phyloP scores from a whole-genome alignment of 75 land plant species.

The Cupressus sempervirens region DNA sequence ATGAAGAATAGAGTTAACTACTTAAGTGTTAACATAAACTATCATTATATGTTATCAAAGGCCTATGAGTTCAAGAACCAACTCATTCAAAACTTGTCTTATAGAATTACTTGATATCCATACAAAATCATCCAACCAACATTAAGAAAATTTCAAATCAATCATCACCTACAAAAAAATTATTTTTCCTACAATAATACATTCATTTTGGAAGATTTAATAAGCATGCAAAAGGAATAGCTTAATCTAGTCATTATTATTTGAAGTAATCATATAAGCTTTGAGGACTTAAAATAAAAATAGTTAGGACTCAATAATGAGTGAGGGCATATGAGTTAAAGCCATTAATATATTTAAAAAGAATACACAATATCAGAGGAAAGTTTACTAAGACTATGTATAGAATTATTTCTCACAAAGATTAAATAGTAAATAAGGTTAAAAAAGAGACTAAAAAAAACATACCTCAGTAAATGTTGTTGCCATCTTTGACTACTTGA shows the following conservation, averaged over 20 bases:
- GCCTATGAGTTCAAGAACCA: neutral
- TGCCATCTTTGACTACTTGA: constrained; percentile 68
- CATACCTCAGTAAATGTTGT: constrained; percentile 82
- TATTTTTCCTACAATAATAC: neutral
- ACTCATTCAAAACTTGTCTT: neutral
- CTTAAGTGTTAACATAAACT: neutral
- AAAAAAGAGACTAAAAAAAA: neutral
- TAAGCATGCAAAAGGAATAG: neutral
- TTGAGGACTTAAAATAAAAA: no score
- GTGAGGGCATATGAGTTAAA: no score
- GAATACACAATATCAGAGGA: no score
- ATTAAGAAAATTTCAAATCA: neutral
- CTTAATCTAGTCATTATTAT: no score
- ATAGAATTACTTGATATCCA: neutral
- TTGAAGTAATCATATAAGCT: no score
- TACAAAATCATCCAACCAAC: neutral
- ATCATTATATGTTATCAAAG: neutral
- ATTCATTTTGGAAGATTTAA: neutral
- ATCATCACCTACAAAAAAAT: neutral
- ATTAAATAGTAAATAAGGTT: no score
- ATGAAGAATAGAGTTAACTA: neutral
- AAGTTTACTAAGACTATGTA: no score
- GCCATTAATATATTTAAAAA: no score
- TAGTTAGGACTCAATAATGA: no score
- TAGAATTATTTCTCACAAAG: no score